Conservation (phyloP, 2,329 filamentous ascomycete species). For the Metarhizium anisopliae region DNA sequence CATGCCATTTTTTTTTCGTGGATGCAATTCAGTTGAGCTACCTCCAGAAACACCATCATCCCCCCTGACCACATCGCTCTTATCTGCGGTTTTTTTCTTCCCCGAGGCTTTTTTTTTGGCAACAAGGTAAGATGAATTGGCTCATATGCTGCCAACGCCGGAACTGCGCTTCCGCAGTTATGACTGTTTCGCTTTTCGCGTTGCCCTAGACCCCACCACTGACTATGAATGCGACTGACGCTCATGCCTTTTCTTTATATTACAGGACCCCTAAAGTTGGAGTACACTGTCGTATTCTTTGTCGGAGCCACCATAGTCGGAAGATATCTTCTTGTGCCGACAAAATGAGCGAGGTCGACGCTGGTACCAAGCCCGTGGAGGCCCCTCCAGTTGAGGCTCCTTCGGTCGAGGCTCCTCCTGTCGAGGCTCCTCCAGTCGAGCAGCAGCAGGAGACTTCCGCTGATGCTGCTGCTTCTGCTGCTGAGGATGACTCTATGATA, state of each 20-base stretch:
- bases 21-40: background rate
- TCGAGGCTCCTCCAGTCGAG: conserved; percentile 17
- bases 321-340: conserved; percentile 1
- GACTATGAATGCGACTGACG: background rate
- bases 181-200: background rate
- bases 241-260: background rate
- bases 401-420: conserved; percentile 16
- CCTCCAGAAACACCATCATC: background rate
- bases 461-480: conserved; percentile 3
- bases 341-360: conserved; percentile 13
- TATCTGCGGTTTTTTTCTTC: background rate
- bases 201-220: background rate
- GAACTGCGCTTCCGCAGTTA: background rate
- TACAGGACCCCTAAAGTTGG: background rate
- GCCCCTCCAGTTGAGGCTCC: conserved; percentile 15
- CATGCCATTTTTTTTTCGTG: conserved; percentile 1
- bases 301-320: background rate
- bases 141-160: background rate
- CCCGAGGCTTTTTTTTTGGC: background rate
- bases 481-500: conserved; percentile 25
- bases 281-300: background rate
- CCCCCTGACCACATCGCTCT: background rate
- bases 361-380: conserved; percentile 15
- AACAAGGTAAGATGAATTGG: background rate
- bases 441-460: conserved; percentile 9